Base-by-base conservation (phyloP, 2,329 filamentous ascomycete species). In the Arthrobotrys entomopaga region DNA sequence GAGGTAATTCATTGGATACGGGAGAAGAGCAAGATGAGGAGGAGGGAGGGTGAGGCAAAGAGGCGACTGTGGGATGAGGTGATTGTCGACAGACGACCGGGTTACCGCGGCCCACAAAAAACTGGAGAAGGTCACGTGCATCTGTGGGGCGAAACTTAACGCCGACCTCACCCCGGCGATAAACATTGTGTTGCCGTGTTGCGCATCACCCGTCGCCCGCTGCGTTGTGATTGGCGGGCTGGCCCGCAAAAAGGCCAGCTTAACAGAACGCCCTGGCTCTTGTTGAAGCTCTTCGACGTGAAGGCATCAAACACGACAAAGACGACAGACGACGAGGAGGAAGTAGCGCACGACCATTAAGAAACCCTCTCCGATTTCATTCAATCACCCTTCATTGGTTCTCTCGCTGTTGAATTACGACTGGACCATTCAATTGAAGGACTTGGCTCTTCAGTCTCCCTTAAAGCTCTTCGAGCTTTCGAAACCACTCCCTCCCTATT, bases 161-260 rank as follows among this genome's bases (percentile, higher is more conserved):
- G 15, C 56, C 61, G 60, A 38, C 22, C 52, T 8, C 10, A 58
- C 19, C 22, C 16, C 42, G 50, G 34, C 42, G 40, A 52, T 40
- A 50, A 38, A n/a, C 2, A 26, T 29, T 48, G 61, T 65, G 61
- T 65, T 65, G 49, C 8, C 20, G 61, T 24, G 61, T 65, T 65
- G 61, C 29, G 57, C 24, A 6, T 19, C 20, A 22, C 20, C n/a
- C 38, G 43, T 57, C 42, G 19, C 65, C 24, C 29, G 48, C 59
- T 26, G 56, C 57, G 49, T 56, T 61, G 56, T 61, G 65, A 56
- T 49, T 48, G 56, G 40, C 56, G 53, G 64, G 49, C 64, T 34
- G 46, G 19, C 49, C 24, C 43, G 42, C 67, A 52, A 65, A 73
- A 63, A 73, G 69, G 69, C 69, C 69, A 73, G 69, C 69, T 73